Percentiles rank a stretch among this genome's conserved stretches.
These are phyloP conservation scores for Eragrostis tef DNA, from an alignment of 202 grass and related monocot species.

Conservation along the genomic window DNA sequence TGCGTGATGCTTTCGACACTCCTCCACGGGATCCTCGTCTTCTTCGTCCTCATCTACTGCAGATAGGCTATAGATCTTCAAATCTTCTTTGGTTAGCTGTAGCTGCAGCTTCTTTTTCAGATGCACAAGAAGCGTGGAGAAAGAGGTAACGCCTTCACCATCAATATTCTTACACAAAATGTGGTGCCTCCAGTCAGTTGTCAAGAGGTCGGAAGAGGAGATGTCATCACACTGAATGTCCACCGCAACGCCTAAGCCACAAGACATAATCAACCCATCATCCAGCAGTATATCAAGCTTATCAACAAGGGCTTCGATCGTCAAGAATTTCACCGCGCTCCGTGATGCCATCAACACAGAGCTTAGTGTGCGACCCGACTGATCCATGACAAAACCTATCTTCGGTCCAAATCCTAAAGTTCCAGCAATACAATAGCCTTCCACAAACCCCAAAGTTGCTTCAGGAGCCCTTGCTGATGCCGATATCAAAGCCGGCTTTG, in stretches of 20 bases:
- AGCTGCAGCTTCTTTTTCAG: slow-evolving; percentile 12
- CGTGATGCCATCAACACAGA: neutral
- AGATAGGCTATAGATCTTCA: neutral
- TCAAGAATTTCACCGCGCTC: neutral
- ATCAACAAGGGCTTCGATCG: neutral
- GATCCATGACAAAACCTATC: neutral
- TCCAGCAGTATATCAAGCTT: slow-evolving; percentile 20
- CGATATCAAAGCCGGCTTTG: neutral
- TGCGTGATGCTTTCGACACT: neutral
- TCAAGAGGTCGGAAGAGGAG: neutral
- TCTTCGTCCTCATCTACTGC: neutral
- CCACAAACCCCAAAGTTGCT: neutral
- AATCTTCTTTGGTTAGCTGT: slow-evolving; percentile 1
- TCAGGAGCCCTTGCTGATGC: neutral
- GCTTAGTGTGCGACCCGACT: neutral
- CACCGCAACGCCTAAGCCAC: neutral
- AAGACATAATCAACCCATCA: neutral
- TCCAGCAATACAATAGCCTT: neutral
- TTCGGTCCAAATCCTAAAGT: neutral
- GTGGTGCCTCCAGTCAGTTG: neutral
- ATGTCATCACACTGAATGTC: slow-evolving; percentile 9
- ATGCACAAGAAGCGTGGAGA: neutral
- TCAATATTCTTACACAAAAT: slow-evolving; percentile 10
- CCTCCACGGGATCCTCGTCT: neutral
- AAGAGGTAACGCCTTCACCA: neutral